Evolutionary conservation across 148 eudicot genomes (phyloP).

Genomic region (Dianthus caryophyllus): DNA sequence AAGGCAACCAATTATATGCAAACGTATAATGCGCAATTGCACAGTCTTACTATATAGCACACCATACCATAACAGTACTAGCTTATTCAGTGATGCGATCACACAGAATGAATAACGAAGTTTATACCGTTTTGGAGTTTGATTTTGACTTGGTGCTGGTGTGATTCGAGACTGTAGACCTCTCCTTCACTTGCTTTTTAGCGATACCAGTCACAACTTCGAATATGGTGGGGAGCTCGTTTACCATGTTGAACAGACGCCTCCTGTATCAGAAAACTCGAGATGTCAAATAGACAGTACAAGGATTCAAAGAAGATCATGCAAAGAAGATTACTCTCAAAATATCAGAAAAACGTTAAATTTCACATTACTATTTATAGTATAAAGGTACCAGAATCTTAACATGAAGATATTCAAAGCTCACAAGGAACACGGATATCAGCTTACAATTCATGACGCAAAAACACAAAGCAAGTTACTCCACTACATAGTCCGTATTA

Average conservation of each 20-base stretch:
- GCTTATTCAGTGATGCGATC: no score
- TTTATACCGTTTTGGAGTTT: conserved; percentile 57
- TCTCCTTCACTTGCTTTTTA: conserved; percentile 74
- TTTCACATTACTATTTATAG: no score
- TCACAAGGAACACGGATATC: neutral
- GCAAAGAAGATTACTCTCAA: no score
- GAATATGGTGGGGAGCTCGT: conserved; percentile 80
- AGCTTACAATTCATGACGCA: neutral
- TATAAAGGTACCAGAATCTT: neutral
- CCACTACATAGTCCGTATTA: no score
- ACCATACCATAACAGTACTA: no score
- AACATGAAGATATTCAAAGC: neutral
- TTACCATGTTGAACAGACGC: conserved; percentile 78
- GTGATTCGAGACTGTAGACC: conserved; percentile 51
- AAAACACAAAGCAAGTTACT: neutral
- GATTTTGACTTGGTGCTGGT: conserved; percentile 75
- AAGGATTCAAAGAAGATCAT: neutral
- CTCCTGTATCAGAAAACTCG: conserved; percentile 41
- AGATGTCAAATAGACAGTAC: conserved; percentile 8
- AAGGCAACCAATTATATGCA: no score
- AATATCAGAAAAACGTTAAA: no score
- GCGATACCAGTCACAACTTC: conserved; percentile 79
- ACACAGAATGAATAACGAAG: no score
- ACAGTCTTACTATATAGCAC: no score
- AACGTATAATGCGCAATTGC: no score